Evolutionary conservation across 345 rosid genomes (phyloP).

Genomic region (Geranium brycei): DNA sequence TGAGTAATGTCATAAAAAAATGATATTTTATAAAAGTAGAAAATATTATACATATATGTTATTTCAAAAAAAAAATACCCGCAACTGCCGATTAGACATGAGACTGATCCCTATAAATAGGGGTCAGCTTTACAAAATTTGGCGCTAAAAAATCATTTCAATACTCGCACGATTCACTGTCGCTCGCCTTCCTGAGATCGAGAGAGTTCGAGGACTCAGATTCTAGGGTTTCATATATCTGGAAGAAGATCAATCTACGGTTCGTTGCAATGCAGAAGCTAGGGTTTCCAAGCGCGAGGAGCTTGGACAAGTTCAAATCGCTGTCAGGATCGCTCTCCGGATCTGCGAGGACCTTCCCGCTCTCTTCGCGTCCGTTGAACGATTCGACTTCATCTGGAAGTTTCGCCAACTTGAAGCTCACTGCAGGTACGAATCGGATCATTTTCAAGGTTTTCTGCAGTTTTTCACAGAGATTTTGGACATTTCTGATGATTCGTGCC

Average conservation of each 20-base stretch:
- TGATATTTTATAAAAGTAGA: no score
- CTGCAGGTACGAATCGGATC: conserved; percentile 47
- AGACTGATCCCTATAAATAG: background rate
- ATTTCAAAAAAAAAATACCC: no score
- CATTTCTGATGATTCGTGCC: conserved; percentile 13
- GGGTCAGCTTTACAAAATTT: background rate
- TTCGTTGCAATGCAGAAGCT: conserved; percentile 50
- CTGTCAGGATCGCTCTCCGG: conserved; percentile 27
- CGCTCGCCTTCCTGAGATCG: background rate
- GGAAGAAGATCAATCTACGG: background rate
- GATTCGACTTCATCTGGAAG: conserved; percentile 48
- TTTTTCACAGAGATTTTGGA: background rate
- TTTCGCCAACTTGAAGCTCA: conserved; percentile 65
- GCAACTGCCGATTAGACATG: background rate
- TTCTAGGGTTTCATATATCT: conserved; percentile 4
- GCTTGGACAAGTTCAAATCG: conserved; percentile 49
- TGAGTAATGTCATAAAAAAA: no score
- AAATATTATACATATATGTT: no score
- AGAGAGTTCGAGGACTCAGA: conserved; percentile 2
- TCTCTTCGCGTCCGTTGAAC: conserved; percentile 38
- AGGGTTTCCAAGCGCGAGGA: conserved; percentile 57
- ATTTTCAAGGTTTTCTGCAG: conserved; percentile 2
- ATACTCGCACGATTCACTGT: background rate
- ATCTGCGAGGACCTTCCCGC: conserved; percentile 38
- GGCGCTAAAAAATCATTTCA: background rate